These are phyloP conservation scores for Cercophora newfieldiana DNA, from an alignment of 495 filamentous ascomycete species.

Conservation along the genomic window DNA sequence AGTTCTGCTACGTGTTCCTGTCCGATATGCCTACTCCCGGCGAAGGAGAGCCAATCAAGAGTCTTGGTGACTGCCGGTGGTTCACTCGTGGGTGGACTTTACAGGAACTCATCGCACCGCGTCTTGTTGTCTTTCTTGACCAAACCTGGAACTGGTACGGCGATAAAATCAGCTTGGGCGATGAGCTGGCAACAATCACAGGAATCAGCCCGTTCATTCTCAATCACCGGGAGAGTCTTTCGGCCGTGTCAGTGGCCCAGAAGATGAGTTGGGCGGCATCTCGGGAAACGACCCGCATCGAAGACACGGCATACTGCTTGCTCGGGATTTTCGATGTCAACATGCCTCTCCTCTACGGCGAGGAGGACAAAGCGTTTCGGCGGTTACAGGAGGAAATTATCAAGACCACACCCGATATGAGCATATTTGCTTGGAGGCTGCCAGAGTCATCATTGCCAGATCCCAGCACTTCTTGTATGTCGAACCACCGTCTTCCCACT, in stretches of 20 bases:
- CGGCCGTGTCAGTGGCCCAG: not conserved
- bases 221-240: not conserved
- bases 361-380: not conserved
- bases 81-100: not conserved
- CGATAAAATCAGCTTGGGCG: no score
- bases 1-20: constrained; percentile 4
- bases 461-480: not conserved
- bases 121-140: no score
- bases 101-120: no score
- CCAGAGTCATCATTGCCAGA: not conserved
- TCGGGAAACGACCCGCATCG: not conserved
- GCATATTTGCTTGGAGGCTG: not conserved
- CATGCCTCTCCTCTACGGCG: not conserved
- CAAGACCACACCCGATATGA: not conserved
- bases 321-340: not conserved
- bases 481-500: no score
- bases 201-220: not conserved
- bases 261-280: not conserved
- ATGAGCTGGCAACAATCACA: not conserved
- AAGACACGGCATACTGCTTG: not conserved
- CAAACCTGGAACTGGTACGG: no score
- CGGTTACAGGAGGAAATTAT: not conserved
- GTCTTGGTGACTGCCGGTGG: not conserved
- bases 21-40: not conserved
- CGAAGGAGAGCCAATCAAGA: not conserved